Evolutionary conservation across 805 yeast genomes (phyloP), one percentile per base, ranked within the genome.

Genomic region (Ogataea saltuana): DNA sequence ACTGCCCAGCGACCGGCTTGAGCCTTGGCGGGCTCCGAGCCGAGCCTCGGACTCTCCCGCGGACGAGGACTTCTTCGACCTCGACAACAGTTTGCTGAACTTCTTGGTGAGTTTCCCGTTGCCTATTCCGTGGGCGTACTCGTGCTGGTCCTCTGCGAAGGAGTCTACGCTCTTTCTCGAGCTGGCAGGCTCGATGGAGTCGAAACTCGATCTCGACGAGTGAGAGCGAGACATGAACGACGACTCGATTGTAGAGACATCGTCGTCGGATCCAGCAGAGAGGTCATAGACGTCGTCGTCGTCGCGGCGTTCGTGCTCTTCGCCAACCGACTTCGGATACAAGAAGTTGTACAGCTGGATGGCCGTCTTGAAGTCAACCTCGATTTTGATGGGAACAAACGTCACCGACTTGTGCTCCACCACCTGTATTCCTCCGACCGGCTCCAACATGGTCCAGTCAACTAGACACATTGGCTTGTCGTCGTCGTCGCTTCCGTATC

Each of bases 371-470:
- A 75, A 75, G 45, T 83, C 88, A 56, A 83, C 64, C 49, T 76
- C 80, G 21, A 83, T 66, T 41, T 72, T 69, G 35, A 81, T 53
- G 0, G 89, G 86, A 33, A 74, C 76, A 27, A 80, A 58, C 0
- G 64, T 51, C 18, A 81, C 61, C n/a, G 65, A 57, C 26, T 82
- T 75, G 27, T 72, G 66, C 30, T 74, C 74, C 57, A 82, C 65
- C 21, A 79, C 74, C 0, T 74, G 60, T 17, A 83, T 83, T 6
- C 89, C 89, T 9, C 87, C 88, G 20, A 82, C 78, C 0, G 85
- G 80, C 5, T 70, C 71, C 19, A 76, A 64, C 68, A 78, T 65
- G 12, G 68, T 66, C 89, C 88, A 83, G 10, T 66, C 63, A 10
- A 73, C 58, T 35, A 62, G 60, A 12, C 68, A 61, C 64, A 73